These are phyloP conservation scores for Crinitomyces ghanaensis DNA, from an alignment of 805 yeast genomes.

Conservation along the genomic window DNA sequence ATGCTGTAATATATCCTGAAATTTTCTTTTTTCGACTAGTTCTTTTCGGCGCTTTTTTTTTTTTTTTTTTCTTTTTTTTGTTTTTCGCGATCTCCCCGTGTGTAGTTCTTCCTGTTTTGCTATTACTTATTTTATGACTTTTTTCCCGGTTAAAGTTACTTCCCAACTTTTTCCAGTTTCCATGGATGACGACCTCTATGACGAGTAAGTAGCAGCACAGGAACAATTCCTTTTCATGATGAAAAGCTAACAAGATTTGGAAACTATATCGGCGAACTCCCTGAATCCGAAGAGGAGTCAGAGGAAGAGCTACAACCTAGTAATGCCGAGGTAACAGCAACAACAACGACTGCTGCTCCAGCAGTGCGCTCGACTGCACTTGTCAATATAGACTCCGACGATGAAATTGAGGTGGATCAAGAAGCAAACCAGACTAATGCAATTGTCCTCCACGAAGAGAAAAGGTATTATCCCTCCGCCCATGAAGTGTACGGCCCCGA, in stretches of 20 bases:
- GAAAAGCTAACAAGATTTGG: conserved; percentile 21
- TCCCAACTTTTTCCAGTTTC: neutral
- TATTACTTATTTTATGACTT: no score
- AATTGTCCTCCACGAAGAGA: conserved; percentile 36
- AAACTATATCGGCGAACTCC: conserved; percentile 26
- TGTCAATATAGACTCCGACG: conserved; percentile 3
- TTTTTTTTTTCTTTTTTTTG: neutral
- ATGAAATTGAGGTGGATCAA: conserved; percentile 2
- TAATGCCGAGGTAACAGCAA: conserved; percentile 11
- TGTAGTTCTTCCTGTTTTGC: neutral
- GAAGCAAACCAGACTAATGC: conserved; percentile 14
- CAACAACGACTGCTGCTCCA: no score
- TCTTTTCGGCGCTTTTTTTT: neutral
- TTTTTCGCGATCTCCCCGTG: neutral
- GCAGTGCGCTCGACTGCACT: conserved; percentile 13
- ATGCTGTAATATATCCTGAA: neutral
- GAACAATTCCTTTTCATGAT: conserved; percentile 3
- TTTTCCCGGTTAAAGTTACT: neutral
- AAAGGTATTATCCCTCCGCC: conserved; percentile 32
- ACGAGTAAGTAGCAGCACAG: conserved; percentile 43
- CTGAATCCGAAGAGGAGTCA: conserved; percentile 9
- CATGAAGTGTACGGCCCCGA: conserved; percentile 43
- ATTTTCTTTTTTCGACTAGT: neutral
- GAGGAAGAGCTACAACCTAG: neutral
- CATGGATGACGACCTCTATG: conserved; percentile 56